phyloP scores from a whole-genome alignment of 116 monocot genomes.

The Cymodocea nodosa region DNA sequence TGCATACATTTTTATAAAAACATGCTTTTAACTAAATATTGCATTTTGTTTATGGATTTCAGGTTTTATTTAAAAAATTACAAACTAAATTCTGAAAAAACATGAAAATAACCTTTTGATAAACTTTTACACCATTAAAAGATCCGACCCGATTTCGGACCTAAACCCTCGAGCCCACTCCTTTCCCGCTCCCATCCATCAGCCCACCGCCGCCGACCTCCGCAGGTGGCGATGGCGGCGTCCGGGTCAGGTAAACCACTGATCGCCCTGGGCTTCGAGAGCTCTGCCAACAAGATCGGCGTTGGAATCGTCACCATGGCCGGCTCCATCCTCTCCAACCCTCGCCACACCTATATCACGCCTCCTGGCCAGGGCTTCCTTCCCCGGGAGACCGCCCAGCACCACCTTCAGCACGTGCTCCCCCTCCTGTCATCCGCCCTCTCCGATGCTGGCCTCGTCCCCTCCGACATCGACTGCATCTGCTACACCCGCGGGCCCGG shows the following conservation, averaged over 20 bases:
- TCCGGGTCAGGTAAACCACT: slow-evolving; percentile 8
- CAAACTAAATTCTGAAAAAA: no score
- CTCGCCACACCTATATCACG: slow-evolving; percentile 90
- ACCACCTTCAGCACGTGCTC: slow-evolving; percentile 78
- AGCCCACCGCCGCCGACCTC: no score
- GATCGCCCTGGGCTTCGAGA: slow-evolving; percentile 73
- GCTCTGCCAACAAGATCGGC: slow-evolving; percentile 97
- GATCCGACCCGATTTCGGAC: no score
- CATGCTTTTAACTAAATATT: no score
- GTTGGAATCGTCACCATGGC: slow-evolving; percentile 56
- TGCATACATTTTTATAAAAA: no score
- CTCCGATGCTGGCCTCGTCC: slow-evolving; percentile 26
- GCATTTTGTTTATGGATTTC: no score
- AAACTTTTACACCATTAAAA: no score
- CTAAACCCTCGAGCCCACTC: no score
- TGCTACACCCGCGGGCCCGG: slow-evolving; percentile 97
- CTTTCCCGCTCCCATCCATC: no score
- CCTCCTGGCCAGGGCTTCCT: slow-evolving; percentile 98
- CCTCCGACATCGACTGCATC: slow-evolving; percentile 64
- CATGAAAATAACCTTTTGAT: no score
- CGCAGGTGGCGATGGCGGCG: not conserved
- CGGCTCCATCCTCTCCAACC: slow-evolving; percentile 77
- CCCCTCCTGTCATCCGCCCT: slow-evolving; percentile 66
- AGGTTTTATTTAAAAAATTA: no score
- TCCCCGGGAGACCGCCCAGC: slow-evolving; percentile 91